A percentile compares a stretch with the other conserved stretches of the same genome.
These are phyloP conservation scores for Globisporangium irregulare DNA, from an alignment of 352 stramenopile species.

Conservation along the genomic window DNA sequence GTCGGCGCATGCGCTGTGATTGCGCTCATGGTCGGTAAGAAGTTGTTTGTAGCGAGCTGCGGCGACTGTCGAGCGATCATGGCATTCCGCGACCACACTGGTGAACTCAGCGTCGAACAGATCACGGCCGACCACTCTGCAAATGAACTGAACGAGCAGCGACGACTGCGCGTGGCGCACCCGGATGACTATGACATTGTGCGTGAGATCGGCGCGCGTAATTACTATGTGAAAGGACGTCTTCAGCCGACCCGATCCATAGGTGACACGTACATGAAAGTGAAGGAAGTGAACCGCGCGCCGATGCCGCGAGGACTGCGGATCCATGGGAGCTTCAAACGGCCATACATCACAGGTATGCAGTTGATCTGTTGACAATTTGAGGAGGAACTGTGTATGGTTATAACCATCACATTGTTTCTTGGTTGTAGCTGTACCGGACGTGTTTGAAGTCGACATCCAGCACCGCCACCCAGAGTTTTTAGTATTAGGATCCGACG, in stretches of 20 bases:
- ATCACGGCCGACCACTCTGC: slow-evolving; percentile 67
- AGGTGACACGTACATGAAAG: slow-evolving; percentile 74
- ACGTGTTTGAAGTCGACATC: slow-evolving; percentile 64
- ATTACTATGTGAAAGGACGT: slow-evolving; percentile 71
- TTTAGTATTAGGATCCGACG: slow-evolving; percentile 60
- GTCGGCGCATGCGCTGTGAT: slow-evolving; percentile 64
- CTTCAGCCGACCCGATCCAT: slow-evolving; percentile 65
- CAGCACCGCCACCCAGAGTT: slow-evolving; percentile 51
- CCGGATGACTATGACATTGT: slow-evolving; percentile 70
- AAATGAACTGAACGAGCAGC: slow-evolving; percentile 59
- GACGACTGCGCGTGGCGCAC: slow-evolving; percentile 48
- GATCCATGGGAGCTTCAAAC: slow-evolving; percentile 51
- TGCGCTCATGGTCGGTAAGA: slow-evolving; percentile 50
- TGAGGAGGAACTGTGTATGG: not conserved
- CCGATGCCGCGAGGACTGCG: slow-evolving; percentile 61
- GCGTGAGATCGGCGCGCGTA: slow-evolving; percentile 57
- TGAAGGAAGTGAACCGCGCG: slow-evolving; percentile 63
- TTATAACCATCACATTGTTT: not conserved
- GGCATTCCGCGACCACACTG: slow-evolving; percentile 49
- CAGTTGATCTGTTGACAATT: no score
- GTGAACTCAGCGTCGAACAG: slow-evolving; percentile 54
- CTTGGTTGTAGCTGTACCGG: slow-evolving; percentile 34
- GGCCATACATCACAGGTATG: slow-evolving; percentile 46
- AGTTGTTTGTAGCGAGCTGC: slow-evolving; percentile 60
- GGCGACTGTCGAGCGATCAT: slow-evolving; percentile 69